Evolutionary conservation across 2,329 filamentous ascomycete species (phyloP).

Genomic region (Ramularia endophylla): DNA sequence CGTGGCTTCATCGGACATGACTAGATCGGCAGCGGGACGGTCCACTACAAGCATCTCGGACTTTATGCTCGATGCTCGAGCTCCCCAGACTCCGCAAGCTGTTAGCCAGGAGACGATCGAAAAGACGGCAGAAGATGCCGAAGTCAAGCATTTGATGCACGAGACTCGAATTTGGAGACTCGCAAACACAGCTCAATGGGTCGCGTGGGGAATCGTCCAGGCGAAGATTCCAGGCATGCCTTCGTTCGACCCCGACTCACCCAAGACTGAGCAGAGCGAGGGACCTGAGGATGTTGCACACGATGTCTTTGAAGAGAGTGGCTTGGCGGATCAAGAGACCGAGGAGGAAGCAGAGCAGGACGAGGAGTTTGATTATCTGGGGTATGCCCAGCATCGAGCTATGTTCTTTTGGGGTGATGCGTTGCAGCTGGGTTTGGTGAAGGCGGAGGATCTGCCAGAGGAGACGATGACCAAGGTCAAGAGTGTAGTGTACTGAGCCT

Average conservation of each 20-base stretch:
- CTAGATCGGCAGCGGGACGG: slow-evolving; percentile 18
- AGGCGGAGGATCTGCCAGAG: slow-evolving; percentile 67
- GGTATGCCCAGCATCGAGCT: slow-evolving; percentile 83
- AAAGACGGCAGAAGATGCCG: slow-evolving; percentile 54
- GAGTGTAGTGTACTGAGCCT: slow-evolving; percentile 55
- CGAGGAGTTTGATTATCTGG: slow-evolving; percentile 87
- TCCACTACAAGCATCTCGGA: slow-evolving; percentile 42
- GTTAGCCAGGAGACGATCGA: slow-evolving; percentile 39
- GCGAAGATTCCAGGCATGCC: slow-evolving; percentile 76
- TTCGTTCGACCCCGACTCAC: slow-evolving; percentile 31
- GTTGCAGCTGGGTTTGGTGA: slow-evolving; percentile 67
- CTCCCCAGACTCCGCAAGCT: slow-evolving; percentile 38
- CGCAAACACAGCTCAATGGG: slow-evolving; percentile 84
- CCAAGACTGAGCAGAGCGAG: slow-evolving; percentile 24
- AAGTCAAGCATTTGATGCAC: slow-evolving; percentile 64
- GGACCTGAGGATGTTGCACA: slow-evolving; percentile 27
- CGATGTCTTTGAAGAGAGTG: slow-evolving; percentile 15
- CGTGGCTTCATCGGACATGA: slow-evolving; percentile 9
- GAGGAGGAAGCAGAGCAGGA: slow-evolving; percentile 52
- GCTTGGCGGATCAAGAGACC: slow-evolving; percentile 17
- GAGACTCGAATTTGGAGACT: slow-evolving; percentile 82
- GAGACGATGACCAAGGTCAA: slow-evolving; percentile 61
- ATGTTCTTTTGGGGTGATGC: slow-evolving; percentile 95
- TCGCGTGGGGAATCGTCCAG: slow-evolving; percentile 95
- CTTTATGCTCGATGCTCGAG: slow-evolving; percentile 69